phyloP scores from a whole-genome alignment of 2,329 filamentous ascomycete genomes.

The Fusarium marasasianum region DNA sequence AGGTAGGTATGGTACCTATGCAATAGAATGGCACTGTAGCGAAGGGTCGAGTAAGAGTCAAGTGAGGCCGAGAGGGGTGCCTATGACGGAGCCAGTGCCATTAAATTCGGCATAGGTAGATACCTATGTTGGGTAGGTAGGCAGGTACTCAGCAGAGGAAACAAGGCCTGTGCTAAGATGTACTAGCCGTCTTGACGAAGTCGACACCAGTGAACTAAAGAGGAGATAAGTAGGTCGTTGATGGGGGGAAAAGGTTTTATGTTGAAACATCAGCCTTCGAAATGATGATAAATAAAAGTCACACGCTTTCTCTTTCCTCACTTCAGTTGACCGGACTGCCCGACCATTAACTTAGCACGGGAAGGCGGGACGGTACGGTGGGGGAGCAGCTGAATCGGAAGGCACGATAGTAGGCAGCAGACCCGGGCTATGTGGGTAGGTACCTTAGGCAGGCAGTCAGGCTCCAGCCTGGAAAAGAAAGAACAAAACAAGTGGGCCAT shows the following conservation, averaged over 20 bases:
- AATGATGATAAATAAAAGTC: constrained; percentile 23
- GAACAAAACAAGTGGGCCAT: background rate
- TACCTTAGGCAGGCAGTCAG: background rate
- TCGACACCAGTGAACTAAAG: background rate
- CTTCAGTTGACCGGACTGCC: constrained; percentile 11
- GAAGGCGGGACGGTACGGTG: constrained; percentile 30
- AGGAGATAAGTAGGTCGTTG: background rate
- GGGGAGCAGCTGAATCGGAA: constrained; percentile 29
- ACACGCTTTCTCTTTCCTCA: background rate
- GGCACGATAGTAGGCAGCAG: constrained; percentile 24
- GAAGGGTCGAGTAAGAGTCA: constrained; percentile 31
- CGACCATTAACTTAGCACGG: constrained; percentile 20
- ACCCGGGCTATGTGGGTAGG: background rate
- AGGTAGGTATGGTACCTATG: background rate
- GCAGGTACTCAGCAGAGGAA: background rate
- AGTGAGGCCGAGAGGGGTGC: constrained; percentile 34
- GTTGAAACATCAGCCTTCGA: background rate
- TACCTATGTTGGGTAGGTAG: constrained; percentile 13
- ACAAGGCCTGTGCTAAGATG: background rate
- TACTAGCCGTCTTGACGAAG: background rate
- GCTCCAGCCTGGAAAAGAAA: background rate
- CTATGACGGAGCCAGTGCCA: constrained; percentile 34
- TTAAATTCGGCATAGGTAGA: constrained; percentile 15
- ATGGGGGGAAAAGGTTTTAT: background rate
- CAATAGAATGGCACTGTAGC: background rate